Evolutionary conservation across 257 asterid species (phyloP), one percentile per base, ranked within the genome.

Genomic region (Jacaranda copaia): DNA sequence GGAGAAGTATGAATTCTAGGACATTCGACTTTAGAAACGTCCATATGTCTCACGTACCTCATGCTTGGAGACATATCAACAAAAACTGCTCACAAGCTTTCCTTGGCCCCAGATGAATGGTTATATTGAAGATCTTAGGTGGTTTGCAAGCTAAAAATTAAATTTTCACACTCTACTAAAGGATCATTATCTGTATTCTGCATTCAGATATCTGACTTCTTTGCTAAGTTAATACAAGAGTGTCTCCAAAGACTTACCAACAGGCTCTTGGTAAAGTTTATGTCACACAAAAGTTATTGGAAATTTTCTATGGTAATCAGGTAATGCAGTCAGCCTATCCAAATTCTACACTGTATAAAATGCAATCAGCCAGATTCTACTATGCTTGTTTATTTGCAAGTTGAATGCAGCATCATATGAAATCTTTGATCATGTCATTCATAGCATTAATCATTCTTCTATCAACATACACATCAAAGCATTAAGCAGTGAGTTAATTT

Each of bases 221-320:
- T 96, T 84, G 86, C 97, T 15, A 90, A 84, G 87, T 77, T 96
- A 84, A 90, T 96, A 74, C 99, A 96, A 88, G 98, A 79, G 97
- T 96, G 80, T 81, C 93, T 79, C 99, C 98, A 52, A 96, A 96
- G 84, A 96, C 98, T 85, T 96, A 96, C 76, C 91, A 93, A 71
- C 99, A 96, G 83, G 99, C 99, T 67, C 58, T 79, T 69, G 89
- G 79, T 84, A 98, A 96, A 88, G 99, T 96, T 68, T 74, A 48
- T 68, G 99, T 96, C 75, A 96, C 99, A 0, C 92, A 82, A 70
- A 96, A 96, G 75, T 96, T 96, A 83, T 79, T 96, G 13, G 98
- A 96, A 73, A 96, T 93, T 79, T 96, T 93, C 82, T 87, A 87
- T 58, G 97, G 97, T 68, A 98, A 93, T 85, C 99, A 96, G 97